Evolutionary conservation across 768 basidiomycete species (phyloP).

Genomic region (Mycena olivaceomarginata): DNA sequence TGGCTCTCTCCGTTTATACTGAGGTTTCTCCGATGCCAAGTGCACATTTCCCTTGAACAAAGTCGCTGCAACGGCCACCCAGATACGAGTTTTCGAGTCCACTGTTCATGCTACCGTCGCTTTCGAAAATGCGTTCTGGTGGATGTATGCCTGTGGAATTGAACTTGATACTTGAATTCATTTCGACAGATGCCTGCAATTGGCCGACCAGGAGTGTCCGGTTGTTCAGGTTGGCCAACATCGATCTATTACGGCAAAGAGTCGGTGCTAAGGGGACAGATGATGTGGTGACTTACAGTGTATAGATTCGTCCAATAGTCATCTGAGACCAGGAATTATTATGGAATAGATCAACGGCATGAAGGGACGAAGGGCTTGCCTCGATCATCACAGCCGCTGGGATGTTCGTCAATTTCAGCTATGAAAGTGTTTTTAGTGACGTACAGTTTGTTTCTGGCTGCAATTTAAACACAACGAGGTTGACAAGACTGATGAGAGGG

Average conservation of each 20-base stretch:
- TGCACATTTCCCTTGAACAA: conserved; percentile 2
- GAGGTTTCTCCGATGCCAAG: background rate
- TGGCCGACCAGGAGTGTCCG: conserved; percentile 1
- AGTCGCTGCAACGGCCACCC: background rate
- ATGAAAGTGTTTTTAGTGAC: background rate
- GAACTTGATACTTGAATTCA: background rate
- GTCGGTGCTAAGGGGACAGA: background rate
- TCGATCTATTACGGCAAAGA: background rate
- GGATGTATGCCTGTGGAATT: background rate
- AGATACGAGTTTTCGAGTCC: background rate
- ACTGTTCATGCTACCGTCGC: conserved; percentile 4
- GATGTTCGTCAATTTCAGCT: background rate
- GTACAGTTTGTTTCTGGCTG: conserved; percentile 5
- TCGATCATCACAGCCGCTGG: conserved; percentile 4
- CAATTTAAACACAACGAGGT: conserved; percentile 8
- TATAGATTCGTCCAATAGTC: conserved; percentile 9
- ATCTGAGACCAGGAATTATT: background rate
- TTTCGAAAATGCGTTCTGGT: background rate
- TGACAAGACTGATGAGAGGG: background rate
- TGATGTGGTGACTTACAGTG: conserved; percentile 2
- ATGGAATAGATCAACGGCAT: background rate
- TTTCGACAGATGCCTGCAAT: conserved; percentile 6
- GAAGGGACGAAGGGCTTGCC: conserved; percentile 3
- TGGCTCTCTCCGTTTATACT: background rate
- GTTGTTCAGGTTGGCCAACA: conserved; percentile 7